Evolutionary conservation across 2,329 filamentous ascomycete genomes (phyloP).

Genomic region (Pezizomycotina sp.): DNA sequence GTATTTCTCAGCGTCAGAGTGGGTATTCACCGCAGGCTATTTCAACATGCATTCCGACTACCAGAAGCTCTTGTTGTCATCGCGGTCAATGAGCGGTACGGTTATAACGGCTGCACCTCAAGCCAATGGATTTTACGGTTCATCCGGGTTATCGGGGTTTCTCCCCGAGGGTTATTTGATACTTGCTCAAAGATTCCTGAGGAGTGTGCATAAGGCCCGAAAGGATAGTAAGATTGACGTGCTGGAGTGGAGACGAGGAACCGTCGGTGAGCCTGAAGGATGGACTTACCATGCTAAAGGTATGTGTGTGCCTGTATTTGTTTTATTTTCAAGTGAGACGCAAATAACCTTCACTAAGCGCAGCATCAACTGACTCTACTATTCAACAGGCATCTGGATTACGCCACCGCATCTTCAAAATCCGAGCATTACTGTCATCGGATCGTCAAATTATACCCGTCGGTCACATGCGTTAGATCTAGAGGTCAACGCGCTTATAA

Average conservation of each 20-base stretch:
- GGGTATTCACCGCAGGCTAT: constrained; percentile 96
- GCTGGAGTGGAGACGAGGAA: constrained; percentile 76
- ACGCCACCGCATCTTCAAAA: constrained; percentile 48
- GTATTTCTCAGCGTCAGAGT: constrained; percentile 50
- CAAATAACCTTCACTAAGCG: not conserved
- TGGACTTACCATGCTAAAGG: constrained; percentile 99
- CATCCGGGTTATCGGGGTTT: constrained; percentile 73
- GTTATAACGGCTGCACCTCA: constrained; percentile 84
- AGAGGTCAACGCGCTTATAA: constrained; percentile 71
- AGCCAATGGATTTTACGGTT: constrained; percentile 90
- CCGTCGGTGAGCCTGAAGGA: constrained; percentile 60
- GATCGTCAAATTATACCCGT: constrained; percentile 91
- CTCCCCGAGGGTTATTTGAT: constrained; percentile 84
- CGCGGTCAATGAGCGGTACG: constrained; percentile 52
- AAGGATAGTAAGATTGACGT: constrained; percentile 47
- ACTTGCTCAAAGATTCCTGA: constrained; percentile 65
- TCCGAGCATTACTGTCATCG: constrained; percentile 67
- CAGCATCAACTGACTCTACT: too few relatives aligned
- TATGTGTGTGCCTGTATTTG: constrained; percentile 1
- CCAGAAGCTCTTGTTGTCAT: constrained; percentile 60
- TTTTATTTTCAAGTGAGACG: not conserved
- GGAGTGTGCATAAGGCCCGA: constrained; percentile 39
- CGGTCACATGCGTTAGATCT: constrained; percentile 83
- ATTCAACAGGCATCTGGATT: constrained; percentile 48
- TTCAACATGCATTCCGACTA: constrained; percentile 89